Conservation (phyloP, 352 stramenopile genomes). For the Phytopythium montanum region DNA sequence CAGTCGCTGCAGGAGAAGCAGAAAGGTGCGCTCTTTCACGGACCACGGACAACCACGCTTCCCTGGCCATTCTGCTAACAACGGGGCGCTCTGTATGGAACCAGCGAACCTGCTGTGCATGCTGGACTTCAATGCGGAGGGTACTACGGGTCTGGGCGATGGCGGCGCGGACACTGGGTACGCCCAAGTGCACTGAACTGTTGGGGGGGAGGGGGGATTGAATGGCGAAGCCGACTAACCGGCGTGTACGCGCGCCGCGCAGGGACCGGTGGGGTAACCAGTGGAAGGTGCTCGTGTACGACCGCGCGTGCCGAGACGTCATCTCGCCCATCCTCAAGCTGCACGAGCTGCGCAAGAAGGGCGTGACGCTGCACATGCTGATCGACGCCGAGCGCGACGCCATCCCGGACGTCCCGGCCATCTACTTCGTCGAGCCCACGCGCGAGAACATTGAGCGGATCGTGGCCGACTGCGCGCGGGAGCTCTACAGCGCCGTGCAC, state of each 20-base stretch:
- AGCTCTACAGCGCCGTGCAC: constrained; percentile 92
- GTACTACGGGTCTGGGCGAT: constrained; percentile 25
- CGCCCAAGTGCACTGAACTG: too few species aligned
- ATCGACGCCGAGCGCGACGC: constrained; percentile 92
- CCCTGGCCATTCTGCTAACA: constrained; percentile 1
- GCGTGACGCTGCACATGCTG: constrained; percentile 97
- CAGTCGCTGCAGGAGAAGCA: constrained; percentile 81
- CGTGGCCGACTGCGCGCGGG: constrained; percentile 90
- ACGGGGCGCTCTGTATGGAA: not conserved
- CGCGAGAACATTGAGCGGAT: constrained; percentile 94
- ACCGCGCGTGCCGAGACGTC: constrained; percentile 94
- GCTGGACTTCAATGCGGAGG: constrained; percentile 85
- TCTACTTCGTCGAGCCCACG: constrained; percentile 97
- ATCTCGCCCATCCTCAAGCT: constrained; percentile 98
- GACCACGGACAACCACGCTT: too few species aligned
- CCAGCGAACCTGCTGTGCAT: constrained; percentile 80
- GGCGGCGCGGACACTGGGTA: constrained; percentile 32
- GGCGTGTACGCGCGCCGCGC: not conserved
- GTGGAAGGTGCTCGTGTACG: constrained; percentile 98
- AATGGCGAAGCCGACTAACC: not conserved
- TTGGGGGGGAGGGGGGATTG: too few species aligned
- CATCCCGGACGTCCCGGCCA: constrained; percentile 96
- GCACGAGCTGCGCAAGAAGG: constrained; percentile 93
- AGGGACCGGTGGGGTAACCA: constrained; percentile 82
- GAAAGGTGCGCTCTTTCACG: constrained; percentile 38